Percentiles rank a stretch among this genome's conserved stretches.
Evolutionary conservation across 2,329 filamentous ascomycete species (phyloP).

Genomic region (Fusarium humuli): DNA sequence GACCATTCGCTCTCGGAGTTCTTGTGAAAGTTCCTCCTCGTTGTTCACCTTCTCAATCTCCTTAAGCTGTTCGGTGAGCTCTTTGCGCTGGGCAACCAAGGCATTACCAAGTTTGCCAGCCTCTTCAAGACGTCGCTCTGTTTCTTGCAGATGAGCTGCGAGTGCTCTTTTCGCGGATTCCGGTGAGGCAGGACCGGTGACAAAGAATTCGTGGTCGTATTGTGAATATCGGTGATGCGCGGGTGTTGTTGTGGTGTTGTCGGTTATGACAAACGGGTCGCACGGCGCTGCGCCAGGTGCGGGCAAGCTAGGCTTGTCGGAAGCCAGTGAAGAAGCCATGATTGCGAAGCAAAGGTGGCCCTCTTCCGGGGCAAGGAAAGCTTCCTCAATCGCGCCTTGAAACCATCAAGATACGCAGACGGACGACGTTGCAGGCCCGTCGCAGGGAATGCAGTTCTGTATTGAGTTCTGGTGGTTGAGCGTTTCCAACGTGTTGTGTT

Average conservation of each 20-base stretch:
- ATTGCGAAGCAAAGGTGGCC: constrained; percentile 43
- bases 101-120: constrained; percentile 89
- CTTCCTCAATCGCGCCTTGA: constrained; percentile 44
- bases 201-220: constrained; percentile 85
- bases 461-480: constrained; percentile 22
- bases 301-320: constrained; percentile 57
- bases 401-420: constrained; percentile 47
- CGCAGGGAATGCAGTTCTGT: constrained; percentile 36
- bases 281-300: constrained; percentile 53
- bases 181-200: constrained; percentile 78
- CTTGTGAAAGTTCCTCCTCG: constrained; percentile 82
- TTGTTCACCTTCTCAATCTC: constrained; percentile 84
- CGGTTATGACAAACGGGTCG: constrained; percentile 69
- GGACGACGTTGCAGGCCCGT: constrained; percentile 46
- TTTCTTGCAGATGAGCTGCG: constrained; percentile 92
- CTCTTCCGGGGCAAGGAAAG: constrained; percentile 36
- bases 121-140: constrained; percentile 89
- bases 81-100: constrained; percentile 86
- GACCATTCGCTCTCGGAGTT: constrained; percentile 82
- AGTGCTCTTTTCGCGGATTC: constrained; percentile 88
- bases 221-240: constrained; percentile 78
- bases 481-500: constrained; percentile 38
- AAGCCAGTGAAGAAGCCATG: constrained; percentile 59
- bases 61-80: constrained; percentile 82
- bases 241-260: constrained; percentile 55